phyloP scores from a whole-genome alignment of 202 grass and related monocot species.

The Cymbopogon flexuosus region DNA sequence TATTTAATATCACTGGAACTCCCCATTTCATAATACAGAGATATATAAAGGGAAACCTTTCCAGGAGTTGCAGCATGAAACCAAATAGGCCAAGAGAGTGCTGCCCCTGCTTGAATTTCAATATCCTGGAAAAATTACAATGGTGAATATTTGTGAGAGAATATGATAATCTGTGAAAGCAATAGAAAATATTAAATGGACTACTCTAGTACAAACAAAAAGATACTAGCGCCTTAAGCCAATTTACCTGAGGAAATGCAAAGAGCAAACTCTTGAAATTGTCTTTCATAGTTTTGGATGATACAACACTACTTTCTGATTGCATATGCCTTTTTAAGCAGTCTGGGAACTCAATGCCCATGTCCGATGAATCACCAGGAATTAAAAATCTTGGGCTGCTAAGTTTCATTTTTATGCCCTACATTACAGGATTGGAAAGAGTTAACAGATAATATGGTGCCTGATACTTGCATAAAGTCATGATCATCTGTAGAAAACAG shows the following conservation, averaged over 20 bases:
- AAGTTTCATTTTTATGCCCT: slow-evolving; percentile 95
- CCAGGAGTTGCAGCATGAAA: slow-evolving; percentile 86
- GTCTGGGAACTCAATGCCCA: slow-evolving; percentile 50
- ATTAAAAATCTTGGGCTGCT: slow-evolving; percentile 83
- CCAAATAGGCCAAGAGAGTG: slow-evolving; percentile 96
- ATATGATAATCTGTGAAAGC: background rate
- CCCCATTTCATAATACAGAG: slow-evolving; percentile 93
- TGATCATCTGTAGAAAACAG: slow-evolving; percentile 1
- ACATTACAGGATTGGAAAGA: slow-evolving; percentile 39
- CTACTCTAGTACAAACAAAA: slow-evolving; percentile 3
- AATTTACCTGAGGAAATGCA: slow-evolving; percentile 83
- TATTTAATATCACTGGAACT: slow-evolving; percentile 77
- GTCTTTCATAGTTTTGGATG: slow-evolving; percentile 29
- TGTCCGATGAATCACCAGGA: slow-evolving; percentile 46
- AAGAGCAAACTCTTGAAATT: slow-evolving; percentile 56
- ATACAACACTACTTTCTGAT: slow-evolving; percentile 38
- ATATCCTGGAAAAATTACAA: slow-evolving; percentile 53
- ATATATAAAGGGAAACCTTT: slow-evolving; percentile 71
- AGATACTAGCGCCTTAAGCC: background rate
- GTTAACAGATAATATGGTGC: slow-evolving; percentile 21
- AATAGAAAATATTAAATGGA: background rate
- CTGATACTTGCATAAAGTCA: slow-evolving; percentile 4
- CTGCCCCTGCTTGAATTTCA: slow-evolving; percentile 58
- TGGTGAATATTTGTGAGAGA: slow-evolving; percentile 20
- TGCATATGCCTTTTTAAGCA: slow-evolving; percentile 55